These are phyloP conservation scores for Sporothrix variecibatus DNA, from an alignment of 2,329 filamentous ascomycete species.

Conservation along the genomic window DNA sequence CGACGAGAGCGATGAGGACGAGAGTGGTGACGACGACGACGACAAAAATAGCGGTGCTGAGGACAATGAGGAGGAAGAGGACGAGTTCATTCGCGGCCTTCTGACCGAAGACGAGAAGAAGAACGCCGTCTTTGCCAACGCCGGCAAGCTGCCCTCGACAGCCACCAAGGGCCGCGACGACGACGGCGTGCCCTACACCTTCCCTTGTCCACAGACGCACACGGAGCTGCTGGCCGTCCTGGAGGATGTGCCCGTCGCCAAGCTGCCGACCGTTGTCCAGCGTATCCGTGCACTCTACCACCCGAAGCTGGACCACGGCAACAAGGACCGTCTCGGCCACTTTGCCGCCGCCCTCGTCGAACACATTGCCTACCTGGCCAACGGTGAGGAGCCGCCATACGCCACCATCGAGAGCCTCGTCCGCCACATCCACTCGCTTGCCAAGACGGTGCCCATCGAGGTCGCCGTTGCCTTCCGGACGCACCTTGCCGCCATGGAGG, in stretches of 20 bases:
- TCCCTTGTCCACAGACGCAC: constrained; percentile 78
- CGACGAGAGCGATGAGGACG: constrained; percentile 55
- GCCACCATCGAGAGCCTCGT: constrained; percentile 66
- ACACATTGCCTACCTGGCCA: constrained; percentile 55
- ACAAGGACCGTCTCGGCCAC: constrained; percentile 76
- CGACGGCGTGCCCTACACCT: constrained; percentile 75
- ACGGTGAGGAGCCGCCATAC: constrained; percentile 35
- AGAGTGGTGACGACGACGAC: constrained; percentile 40
- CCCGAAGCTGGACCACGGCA: constrained; percentile 78
- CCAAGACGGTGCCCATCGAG: constrained; percentile 78
- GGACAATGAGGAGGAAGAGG: constrained; percentile 52
- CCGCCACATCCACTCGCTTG: constrained; percentile 89
- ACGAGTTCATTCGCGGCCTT: constrained; percentile 73
- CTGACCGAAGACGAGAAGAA: constrained; percentile 60
- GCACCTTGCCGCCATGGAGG: constrained; percentile 63
- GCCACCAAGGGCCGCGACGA: constrained; percentile 41
- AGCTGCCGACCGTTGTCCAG: constrained; percentile 78
- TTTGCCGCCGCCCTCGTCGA: constrained; percentile 69
- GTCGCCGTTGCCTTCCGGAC: constrained; percentile 76
- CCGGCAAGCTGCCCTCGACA: constrained; percentile 33
- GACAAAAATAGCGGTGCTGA: constrained; percentile 33
- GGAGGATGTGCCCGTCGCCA: constrained; percentile 60
- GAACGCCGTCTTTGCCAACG: constrained; percentile 54
- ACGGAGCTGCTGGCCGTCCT: constrained; percentile 71
- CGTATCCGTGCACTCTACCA: constrained; percentile 91